Base-by-base conservation (phyloP, 2,329 filamentous ascomycete species). In the Arthroderma sp. region DNA sequence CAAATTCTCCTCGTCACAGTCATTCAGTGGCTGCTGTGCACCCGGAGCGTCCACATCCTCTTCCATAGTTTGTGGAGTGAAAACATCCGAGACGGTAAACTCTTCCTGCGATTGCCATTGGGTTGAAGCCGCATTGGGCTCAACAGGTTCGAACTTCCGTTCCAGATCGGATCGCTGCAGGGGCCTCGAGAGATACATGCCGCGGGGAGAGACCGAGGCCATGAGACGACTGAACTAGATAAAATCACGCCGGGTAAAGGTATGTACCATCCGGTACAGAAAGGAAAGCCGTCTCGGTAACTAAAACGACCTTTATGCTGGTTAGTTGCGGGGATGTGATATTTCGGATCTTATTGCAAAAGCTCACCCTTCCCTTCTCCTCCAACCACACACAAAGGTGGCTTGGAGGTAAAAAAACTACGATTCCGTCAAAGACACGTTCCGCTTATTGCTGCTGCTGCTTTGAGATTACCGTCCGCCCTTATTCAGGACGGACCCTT, bases 401-500 rank as follows among this genome's bases (percentile, higher is more conserved):
- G 15, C 15, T 22, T 22, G 15, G 15, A 22, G 15, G 15, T 22
- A 22, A 22, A 22, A 22, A 22, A 22, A 22, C 15, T 22, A 22
- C 15, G 15, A 22, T 22, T 22, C 15, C 15, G 15, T 22, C 15
- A 22, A 22, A 22, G 15, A 22, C 15, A 22, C 15, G 15, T 22
- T 22, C 15, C 3, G 15, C 15, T 22, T 22, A 22, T 22, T 22
- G 15, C 15, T 22, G 15, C 15, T 22, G 15, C 15, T 22, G 15
- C 40, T 28, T 42, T 32, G 29, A 55, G 61, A 58, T 69, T 69
- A 69, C 65, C 66, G 68, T 70, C 68, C 68, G 68, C 64, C 66
- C 66, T 66, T 63, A 49, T 64, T 69, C 66, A 70, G 66, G 68
- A 69, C 68, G 68, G 68, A 71, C 67, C 61, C 54, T 59, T 56